Evolutionary conservation across 495 filamentous ascomycete species (phyloP), one percentile per base, ranked within the genome.

Genomic region (Copromyces sp.): DNA sequence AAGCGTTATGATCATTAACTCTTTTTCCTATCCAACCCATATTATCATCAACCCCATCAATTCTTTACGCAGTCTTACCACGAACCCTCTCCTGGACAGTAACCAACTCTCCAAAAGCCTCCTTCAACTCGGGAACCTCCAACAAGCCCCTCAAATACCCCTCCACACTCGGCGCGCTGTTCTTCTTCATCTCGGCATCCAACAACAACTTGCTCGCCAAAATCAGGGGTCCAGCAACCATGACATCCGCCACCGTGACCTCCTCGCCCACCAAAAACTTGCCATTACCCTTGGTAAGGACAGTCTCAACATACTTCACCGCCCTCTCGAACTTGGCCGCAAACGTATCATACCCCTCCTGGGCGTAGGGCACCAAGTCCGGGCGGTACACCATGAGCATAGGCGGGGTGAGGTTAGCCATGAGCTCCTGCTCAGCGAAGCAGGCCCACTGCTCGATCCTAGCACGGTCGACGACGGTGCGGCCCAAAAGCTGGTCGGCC

Each of bases 171-270:
- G 88, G 87, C 70, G 81, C 80, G 71, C 79, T 40, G 39, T 40
- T 79, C 71, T 80, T 78, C 61, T 86, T 79, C 82, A 85, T 83
- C 80, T 89, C 86, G 2, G 73, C 78, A 78, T 89, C 87, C 40
- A 89, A 77, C 9, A 83, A 61, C 73, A 83, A 77, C 39, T 80
- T 78, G 71, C 84, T 79, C 5, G 77, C 82, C 78, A 82, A 81
- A 17, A 76, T 71, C 70, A 89, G 69, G 1, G 78, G 37, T 11
- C 81, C 74, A 3, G 79, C 83, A 3, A 89, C 75, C 69, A 82
- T 84, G 44, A 89, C 77, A 80, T 90, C 88, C 37, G 87, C 88
- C 73, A 89, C 69, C 68, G 84, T 89, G 53, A 87, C 42, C 77
- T 84, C 77, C 44, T 86, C 86, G 1, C 80, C 82, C 2, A 81